These are phyloP conservation scores for Ceratobasidium theobromae DNA, from an alignment of 1,284 basidiomycete species.

Conservation along the genomic window DNA sequence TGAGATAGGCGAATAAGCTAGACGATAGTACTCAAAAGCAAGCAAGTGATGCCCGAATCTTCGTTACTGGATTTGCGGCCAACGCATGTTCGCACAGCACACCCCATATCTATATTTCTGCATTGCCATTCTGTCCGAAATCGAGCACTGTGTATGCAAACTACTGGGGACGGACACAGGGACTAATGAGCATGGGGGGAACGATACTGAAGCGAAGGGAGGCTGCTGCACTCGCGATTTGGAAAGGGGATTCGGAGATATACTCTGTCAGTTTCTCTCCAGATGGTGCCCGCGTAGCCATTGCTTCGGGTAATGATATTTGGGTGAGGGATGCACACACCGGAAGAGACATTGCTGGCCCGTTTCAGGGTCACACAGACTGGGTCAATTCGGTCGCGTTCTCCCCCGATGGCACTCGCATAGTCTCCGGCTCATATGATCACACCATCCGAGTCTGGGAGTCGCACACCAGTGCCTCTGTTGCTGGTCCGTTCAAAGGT, in stretches of 20 bases:
- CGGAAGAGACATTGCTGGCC: no score
- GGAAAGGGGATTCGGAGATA: neutral
- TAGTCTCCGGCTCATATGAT: slow-evolving; percentile 25
- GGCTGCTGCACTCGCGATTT: neutral
- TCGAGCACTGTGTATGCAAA: neutral
- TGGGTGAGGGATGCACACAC: neutral
- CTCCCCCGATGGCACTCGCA: neutral
- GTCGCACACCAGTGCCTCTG: no score
- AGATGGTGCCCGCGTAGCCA: neutral
- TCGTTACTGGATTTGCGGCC: neutral
- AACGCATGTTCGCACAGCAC: neutral
- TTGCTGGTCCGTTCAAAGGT: neutral
- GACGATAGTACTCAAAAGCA: neutral
- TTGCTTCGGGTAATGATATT: neutral
- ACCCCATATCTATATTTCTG: no score
- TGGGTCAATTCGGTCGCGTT: slow-evolving; percentile 24
- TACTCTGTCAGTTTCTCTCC: neutral
- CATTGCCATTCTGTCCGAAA: no score
- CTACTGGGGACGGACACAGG: neutral
- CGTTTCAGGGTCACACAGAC: no score
- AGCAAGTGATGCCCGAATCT: neutral
- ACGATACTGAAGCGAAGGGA: neutral
- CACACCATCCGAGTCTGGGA: slow-evolving; percentile 19
- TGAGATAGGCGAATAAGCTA: neutral
- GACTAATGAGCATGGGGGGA: neutral